Conservation (phyloP, 305 asterid genomes). For the Fraxinus nigra region DNA sequence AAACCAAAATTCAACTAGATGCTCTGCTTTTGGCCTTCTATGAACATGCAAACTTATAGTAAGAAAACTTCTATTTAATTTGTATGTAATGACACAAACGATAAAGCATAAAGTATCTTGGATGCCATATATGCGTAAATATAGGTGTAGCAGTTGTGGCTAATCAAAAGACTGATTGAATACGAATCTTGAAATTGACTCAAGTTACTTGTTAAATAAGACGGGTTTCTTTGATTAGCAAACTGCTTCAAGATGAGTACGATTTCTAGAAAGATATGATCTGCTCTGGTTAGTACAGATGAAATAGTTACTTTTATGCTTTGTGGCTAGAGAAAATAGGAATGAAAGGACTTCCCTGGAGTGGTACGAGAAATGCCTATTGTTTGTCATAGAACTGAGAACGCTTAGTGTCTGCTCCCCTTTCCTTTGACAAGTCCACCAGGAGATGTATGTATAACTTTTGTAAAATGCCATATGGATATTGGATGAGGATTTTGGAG, state of each 20-base stretch:
- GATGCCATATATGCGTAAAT: not conserved
- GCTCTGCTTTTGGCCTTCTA: not conserved
- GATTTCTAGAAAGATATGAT: not conserved
- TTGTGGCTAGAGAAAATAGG: not conserved
- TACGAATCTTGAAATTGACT: not conserved
- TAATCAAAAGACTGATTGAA: not conserved
- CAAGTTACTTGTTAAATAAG: not conserved
- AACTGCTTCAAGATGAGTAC: not conserved
- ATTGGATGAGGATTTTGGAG: not conserved
- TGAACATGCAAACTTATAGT: not conserved
- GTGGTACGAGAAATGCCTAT: not conserved
- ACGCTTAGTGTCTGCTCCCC: not conserved
- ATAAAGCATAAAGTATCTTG: not conserved
- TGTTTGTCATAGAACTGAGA: constrained; percentile 1
- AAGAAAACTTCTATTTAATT: not conserved
- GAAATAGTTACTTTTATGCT: not conserved
- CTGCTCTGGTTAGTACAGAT: not conserved
- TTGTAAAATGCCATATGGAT: not conserved
- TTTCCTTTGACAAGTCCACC: not conserved
- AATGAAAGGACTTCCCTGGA: not conserved
- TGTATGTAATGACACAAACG: not conserved
- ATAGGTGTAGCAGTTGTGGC: constrained; percentile 2
- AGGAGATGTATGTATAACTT: not conserved
- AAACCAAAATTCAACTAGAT: not conserved
- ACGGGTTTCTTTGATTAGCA: not conserved